Evolutionary conservation across 2,329 filamentous ascomycete species (phyloP), one percentile per base, ranked within the genome.

Genomic region (Fusarium sp.): DNA sequence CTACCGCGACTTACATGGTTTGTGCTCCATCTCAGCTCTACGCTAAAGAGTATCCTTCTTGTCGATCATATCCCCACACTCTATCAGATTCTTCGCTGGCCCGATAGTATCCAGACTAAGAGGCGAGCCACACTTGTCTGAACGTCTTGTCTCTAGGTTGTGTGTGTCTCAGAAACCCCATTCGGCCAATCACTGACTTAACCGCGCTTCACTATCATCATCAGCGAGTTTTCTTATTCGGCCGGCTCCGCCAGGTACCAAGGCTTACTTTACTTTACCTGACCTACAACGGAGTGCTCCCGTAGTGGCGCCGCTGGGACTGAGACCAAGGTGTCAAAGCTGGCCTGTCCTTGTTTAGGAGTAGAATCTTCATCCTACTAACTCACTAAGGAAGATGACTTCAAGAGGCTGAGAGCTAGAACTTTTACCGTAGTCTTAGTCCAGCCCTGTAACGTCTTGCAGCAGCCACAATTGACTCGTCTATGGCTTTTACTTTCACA

Each of bases 171-270:
- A 37, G 23, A 51, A 46, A 40, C 28, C 18, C 20, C 27, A 18
- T 40, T 54, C 34, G 32, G 25, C 66, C 67, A 69, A 69, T 69
- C 66, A 69, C 5, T 21, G 10, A 14, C 14, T 55, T 56, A 43
- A 34, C 66, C 66, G 60, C 62, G 61, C 49, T 46, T 51, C 46
- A 45, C 53, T 40, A 54, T 46, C 46, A 20, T 20, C 54, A 37
- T 34, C 47, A 40, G 32, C 45, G 43, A 59, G 30, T 49, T 37
- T 37, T 5, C 46, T 34, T 32, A 43, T 47, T 71, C 71, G 71
- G 71, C 69, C 68, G 69, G 71, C 69, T 74, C 72, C 72, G 69
- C 69, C 55, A 74, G 69, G 46, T 30, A 68, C 49, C 49, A 42
- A 51, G 23, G 32, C 49, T 41, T 51, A 41, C 34, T 32, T 49